Evolutionary conservation across 495 filamentous ascomycete species (phyloP), one percentile per base, ranked within the genome.

Genomic region (Penicillium robsamsonii): DNA sequence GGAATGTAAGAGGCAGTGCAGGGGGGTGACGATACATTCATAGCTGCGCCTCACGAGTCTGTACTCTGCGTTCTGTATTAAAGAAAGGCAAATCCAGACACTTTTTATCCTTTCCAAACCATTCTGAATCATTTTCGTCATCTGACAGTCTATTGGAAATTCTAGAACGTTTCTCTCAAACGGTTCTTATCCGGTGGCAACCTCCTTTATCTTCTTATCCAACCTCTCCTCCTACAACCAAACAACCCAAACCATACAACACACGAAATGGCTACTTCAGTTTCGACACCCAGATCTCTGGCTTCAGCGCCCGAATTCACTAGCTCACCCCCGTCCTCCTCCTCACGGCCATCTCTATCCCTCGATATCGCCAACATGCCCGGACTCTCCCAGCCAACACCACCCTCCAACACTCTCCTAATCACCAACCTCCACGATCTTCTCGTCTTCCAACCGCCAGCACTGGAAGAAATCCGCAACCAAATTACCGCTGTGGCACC

Each of bases 371-470:
- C 86, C 57, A 86, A 79, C 67, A 68, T 97, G 18, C 93, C 93
- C 33, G 81, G 90, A 3, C 79, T 96, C 25, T 74, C 76, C n/a
- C 81, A 86, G 64, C 93, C 94, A 6, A 83, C 89, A 3, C 84
- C 88, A 22, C 91, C 93, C 33, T 88, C 90, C 56, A 98, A 98
- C 75, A 97, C 92, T 0, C 89, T 98, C 48, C 81, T 98, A 54
- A 91, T 98, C 71, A 94, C 91, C 62, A 76, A 96, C 72, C 85
- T 98, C 33, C 76, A 86, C 62, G 84, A 91, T 66, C 77, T 83
- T 15, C 75, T 83, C 50, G 85, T 95, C 70, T 98, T 98, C 81
- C 80, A 84, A 58, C 80, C 90, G 0, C 70, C 83, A 48, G 89
- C 90, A 58, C 83, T 97, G 52, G 78, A 86, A 55, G 80, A 78